These are phyloP conservation scores for Amanita brunnescens DNA, from an alignment of 768 basidiomycete genomes.

Conservation along the genomic window DNA sequence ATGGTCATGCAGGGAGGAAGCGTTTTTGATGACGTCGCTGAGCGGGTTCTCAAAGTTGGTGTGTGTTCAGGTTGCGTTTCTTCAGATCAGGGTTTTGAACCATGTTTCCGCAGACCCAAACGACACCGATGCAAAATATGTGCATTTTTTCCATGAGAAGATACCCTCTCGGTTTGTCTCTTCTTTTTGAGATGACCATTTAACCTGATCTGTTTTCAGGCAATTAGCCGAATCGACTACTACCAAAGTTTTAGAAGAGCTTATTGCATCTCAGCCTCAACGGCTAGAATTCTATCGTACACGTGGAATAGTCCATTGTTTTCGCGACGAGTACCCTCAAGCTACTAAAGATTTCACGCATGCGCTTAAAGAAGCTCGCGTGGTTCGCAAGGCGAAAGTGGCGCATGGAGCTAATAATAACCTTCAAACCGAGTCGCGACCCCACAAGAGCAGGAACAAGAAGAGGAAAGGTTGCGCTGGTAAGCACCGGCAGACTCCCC, in stretches of 20 bases:
- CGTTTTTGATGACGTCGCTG: slow-evolving; percentile 88
- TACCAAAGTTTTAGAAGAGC: slow-evolving; percentile 68
- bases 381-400: slow-evolving; percentile 54
- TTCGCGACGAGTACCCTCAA: slow-evolving; percentile 70
- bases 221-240: slow-evolving; percentile 82
- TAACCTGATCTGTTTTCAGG: slow-evolving; percentile 27
- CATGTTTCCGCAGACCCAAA: slow-evolving; percentile 46
- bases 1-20: slow-evolving; percentile 95
- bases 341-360: slow-evolving; percentile 78
- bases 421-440: slow-evolving; percentile 23
- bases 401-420: slow-evolving; percentile 38
- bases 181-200: neutral
- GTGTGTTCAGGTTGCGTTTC: slow-evolving; percentile 10
- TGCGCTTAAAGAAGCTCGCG: slow-evolving; percentile 71
- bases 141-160: slow-evolving; percentile 93
- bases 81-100: slow-evolving; percentile 1
- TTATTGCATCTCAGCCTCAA: slow-evolving; percentile 67
- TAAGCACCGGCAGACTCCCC: slow-evolving; percentile 58
- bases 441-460: slow-evolving; percentile 26
- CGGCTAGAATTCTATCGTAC: slow-evolving; percentile 81
- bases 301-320: slow-evolving; percentile 84
- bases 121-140: slow-evolving; percentile 76
- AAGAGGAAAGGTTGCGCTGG: slow-evolving; percentile 42
- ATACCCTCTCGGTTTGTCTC: slow-evolving; percentile 75
- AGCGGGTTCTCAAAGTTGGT: slow-evolving; percentile 67